Base-by-base conservation (phyloP, 306 rosid genomes). In the Vachellia collinsii region DNA sequence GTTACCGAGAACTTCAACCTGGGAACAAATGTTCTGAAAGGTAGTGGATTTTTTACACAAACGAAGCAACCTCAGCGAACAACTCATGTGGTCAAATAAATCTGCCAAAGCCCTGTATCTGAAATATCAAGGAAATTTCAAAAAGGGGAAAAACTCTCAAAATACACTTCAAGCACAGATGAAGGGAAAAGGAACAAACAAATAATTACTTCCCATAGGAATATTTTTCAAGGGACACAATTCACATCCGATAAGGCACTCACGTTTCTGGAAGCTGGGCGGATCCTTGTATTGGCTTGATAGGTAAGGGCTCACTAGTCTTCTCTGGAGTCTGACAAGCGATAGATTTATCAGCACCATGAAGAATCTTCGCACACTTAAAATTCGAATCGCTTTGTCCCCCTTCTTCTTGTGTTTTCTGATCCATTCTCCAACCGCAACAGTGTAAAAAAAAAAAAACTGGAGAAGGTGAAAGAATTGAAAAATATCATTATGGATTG, bases 321-420 rank as follows among this genome's bases (percentile, higher is more conserved):
- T 93, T 93, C 80, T 85, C 84, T 3, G 94, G 91, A 16, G 96
- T 93, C 76, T 79, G 87, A 67, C 89, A 87, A 11, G 64, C 87
- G 44, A 86, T 84, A 43, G 84, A 50, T 76, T 78, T 61, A 53
- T 85, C 91, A 77, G 29, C 69, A 12, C 77, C 58, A n/a, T 34
- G 70, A 5, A 77, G 64, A 51, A 74, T 75, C 79, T 64, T 82
- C 76, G 36, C 56, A 12, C 50, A 23, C 8, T 79, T 78, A 13
- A 85, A 70, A 82, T 43, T 58, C 4, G 53, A 76, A 62, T 65
- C 63, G 19, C 34, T 63, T 51, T 79, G 80, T 8, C 36, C 23
- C 20, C 81, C 70, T 63, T 77, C 80, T 8, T 64, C 81, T 7
- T 70, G 70, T 36, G 22, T 8, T 42, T 74, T 69, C 42, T 75